A percentile compares a stretch with the other conserved stretches of the same genome.
These are phyloP conservation scores for Stylonectria norvegica DNA, from an alignment of 2,329 filamentous ascomycete genomes.

Conservation along the genomic window DNA sequence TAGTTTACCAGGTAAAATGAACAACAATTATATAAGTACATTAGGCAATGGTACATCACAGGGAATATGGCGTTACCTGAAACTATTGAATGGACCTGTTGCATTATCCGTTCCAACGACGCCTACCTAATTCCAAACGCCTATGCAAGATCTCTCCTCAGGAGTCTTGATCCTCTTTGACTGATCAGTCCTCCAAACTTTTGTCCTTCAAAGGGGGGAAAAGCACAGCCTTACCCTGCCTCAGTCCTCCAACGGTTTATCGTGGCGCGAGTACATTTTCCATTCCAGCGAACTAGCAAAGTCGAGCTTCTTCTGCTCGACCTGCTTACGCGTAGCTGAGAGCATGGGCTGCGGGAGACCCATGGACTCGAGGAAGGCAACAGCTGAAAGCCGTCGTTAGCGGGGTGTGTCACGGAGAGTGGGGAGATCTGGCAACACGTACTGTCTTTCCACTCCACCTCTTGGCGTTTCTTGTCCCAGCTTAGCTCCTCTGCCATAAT, in stretches of 20 bases:
- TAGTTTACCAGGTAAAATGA: too few relatives aligned
- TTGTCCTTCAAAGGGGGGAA: too few relatives aligned
- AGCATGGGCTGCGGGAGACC: slow-evolving; percentile 61
- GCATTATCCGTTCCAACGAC: too few relatives aligned
- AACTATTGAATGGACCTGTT: too few relatives aligned
- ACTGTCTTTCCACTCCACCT: slow-evolving; percentile 77
- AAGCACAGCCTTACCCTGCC: neutral
- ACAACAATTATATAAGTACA: too few relatives aligned
- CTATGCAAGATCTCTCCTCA: too few relatives aligned
- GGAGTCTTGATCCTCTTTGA: too few relatives aligned
- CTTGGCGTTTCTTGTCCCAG: slow-evolving; percentile 71
- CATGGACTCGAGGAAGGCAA: slow-evolving; percentile 62
- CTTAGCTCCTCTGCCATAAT: slow-evolving; percentile 81
- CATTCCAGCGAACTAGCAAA: slow-evolving; percentile 56
- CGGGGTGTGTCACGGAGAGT: slow-evolving; percentile 2
- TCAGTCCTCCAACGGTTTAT: slow-evolving; percentile 43
- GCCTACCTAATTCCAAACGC: too few relatives aligned
- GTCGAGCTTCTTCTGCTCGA: slow-evolving; percentile 58
- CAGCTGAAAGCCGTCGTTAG: slow-evolving; percentile 39
- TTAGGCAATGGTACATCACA: too few relatives aligned
- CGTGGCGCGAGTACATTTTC: slow-evolving; percentile 60
- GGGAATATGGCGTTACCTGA: too few relatives aligned
- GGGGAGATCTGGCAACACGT: slow-evolving; percentile 31
- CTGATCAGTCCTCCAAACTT: too few relatives aligned
- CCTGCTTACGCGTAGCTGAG: slow-evolving; percentile 54